phyloP scores from a whole-genome alignment of 495 filamentous ascomycete species.

The Rhypophila decipiens region DNA sequence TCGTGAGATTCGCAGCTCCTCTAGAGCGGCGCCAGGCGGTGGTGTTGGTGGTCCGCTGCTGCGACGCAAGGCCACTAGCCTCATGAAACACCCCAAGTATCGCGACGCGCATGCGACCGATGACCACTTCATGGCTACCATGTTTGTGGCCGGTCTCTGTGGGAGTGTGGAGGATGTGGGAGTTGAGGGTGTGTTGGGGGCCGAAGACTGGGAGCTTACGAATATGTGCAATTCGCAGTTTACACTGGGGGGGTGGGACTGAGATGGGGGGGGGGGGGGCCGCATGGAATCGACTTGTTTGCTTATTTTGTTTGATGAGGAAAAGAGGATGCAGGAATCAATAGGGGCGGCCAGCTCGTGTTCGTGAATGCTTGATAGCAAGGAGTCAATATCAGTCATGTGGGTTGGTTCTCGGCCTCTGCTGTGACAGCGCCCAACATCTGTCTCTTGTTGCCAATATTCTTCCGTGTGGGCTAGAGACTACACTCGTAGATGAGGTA shows the following conservation, averaged over 20 bases:
- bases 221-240: slow-evolving; percentile 62
- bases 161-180: slow-evolving; percentile 45
- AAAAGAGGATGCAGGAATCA: too few species aligned
- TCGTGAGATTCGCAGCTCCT: slow-evolving; percentile 5
- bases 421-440: too few species aligned
- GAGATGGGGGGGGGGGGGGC: neutral
- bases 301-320: too few species aligned
- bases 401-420: too few species aligned
- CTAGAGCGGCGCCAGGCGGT: too few species aligned
- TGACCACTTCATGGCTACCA: slow-evolving; percentile 55
- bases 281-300: too few species aligned
- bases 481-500: too few species aligned
- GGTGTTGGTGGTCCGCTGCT: slow-evolving; percentile 36
- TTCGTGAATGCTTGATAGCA: too few species aligned
- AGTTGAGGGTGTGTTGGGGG: slow-evolving; percentile 34
- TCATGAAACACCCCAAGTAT: slow-evolving; percentile 58
- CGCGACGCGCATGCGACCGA: slow-evolving; percentile 58
- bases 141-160: slow-evolving; percentile 51
- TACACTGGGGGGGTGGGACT: slow-evolving; percentile 32
- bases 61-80: slow-evolving; percentile 41
- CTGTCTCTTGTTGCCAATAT: too few species aligned
- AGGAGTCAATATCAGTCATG: too few species aligned
- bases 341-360: too few species aligned
- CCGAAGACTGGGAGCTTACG: slow-evolving; percentile 57
- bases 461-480: too few species aligned